A percentile compares a stretch with the other conserved stretches of the same genome.
phyloP scores from a whole-genome alignment of 2,329 filamentous ascomycete species.

The Alternaria consortialis region DNA sequence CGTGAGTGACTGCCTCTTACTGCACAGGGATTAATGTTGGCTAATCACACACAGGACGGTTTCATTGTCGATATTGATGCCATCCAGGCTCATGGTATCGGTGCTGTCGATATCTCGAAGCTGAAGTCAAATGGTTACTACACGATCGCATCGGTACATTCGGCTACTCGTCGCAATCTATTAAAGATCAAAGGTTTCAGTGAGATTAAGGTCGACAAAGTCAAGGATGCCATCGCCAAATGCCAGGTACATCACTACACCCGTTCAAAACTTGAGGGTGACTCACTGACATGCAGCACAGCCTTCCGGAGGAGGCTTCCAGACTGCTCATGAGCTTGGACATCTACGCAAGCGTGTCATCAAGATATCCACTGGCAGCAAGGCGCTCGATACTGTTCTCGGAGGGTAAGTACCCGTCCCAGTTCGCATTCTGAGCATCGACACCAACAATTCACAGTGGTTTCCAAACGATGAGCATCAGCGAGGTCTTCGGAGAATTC shows the following conservation, averaged over 20 bases:
- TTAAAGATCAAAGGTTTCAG: constrained; percentile 75
- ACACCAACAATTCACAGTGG: constrained; percentile 56
- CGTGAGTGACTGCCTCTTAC: constrained; percentile 41
- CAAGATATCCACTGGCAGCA: constrained; percentile 74
- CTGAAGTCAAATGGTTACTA: constrained; percentile 70
- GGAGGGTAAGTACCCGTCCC: constrained; percentile 60
- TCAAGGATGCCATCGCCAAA: constrained; percentile 72
- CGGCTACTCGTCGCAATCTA: constrained; percentile 67
- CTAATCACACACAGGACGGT: constrained; percentile 50
- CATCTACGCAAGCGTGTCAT: constrained; percentile 70
- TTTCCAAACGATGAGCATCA: constrained; percentile 76
- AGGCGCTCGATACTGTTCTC: constrained; percentile 71
- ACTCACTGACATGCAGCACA: constrained; percentile 40
- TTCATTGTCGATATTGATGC: constrained; percentile 73
- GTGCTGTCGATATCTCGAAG: constrained; percentile 71
- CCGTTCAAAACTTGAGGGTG: not conserved
- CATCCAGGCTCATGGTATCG: constrained; percentile 72
- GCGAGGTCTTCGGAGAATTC: constrained; percentile 69
- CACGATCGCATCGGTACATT: constrained; percentile 69
- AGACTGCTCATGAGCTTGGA: constrained; percentile 71
- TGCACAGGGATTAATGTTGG: not conserved
- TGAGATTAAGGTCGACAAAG: constrained; percentile 74
- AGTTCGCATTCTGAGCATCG: not conserved
- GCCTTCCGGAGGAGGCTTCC: constrained; percentile 68
- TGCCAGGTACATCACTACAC: constrained; percentile 58